Percentiles rank a stretch among this genome's conserved stretches.
phyloP scores from a whole-genome alignment of 768 basidiomycete species.

The Imleria badia region DNA sequence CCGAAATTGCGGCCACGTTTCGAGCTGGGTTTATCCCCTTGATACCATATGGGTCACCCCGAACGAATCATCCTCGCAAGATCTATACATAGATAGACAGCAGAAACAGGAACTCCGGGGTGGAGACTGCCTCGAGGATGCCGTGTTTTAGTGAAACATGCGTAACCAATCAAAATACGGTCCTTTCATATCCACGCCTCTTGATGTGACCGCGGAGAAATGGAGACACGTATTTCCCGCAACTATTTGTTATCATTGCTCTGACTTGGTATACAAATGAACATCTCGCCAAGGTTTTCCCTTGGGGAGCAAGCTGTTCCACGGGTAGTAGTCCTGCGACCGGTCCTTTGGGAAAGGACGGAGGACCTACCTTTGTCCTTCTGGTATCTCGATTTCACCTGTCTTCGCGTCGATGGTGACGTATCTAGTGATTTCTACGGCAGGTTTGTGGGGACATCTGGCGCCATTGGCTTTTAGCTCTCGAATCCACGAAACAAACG shows the following conservation, averaged over 20 bases:
- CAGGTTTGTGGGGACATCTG: conserved; percentile 67
- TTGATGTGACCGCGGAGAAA: conserved; percentile 25
- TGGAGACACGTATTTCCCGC: conserved; percentile 7
- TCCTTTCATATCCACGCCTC: conserved; percentile 3
- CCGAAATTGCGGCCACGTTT: conserved; percentile 7
- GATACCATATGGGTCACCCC: conserved; percentile 20
- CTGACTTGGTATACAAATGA: conserved; percentile 19
- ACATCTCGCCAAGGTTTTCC: conserved; percentile 38
- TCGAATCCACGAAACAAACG: not conserved
- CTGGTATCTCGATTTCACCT: conserved; percentile 52
- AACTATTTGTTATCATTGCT: conserved; percentile 9
- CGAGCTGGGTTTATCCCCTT: conserved; percentile 11
- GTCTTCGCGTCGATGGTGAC: conserved; percentile 46
- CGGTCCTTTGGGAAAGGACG: conserved; percentile 2
- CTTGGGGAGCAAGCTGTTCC: conserved; percentile 29
- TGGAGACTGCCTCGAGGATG: conserved; percentile 22
- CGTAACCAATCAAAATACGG: conserved; percentile 15
- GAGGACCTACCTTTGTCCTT: conserved; percentile 39
- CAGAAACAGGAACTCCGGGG: conserved; percentile 29
- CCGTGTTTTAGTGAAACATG: conserved; percentile 23
- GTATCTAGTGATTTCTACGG: conserved; percentile 68
- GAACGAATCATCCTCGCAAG: conserved; percentile 14
- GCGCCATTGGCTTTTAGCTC: conserved; percentile 5
- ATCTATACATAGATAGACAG: conserved; percentile 31
- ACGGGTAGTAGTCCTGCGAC: conserved; percentile 11